phyloP scores from a whole-genome alignment of 352 stramenopile species.

The Peronosclerospora sorghi region DNA sequence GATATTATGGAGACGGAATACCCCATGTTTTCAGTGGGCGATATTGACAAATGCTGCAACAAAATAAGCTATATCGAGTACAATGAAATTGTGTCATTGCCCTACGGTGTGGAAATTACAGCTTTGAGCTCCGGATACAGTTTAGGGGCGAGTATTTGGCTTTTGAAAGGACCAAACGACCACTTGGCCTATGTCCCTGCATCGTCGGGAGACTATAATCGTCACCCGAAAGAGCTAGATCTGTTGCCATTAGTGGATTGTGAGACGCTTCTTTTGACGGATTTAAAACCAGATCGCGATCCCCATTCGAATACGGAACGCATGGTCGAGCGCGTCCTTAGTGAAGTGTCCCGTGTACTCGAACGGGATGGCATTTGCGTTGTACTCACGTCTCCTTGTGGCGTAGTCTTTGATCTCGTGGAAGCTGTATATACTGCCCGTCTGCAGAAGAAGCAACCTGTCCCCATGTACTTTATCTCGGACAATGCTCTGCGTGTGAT shows the following conservation, averaged over 20 bases:
- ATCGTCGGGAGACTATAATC: constrained; percentile 72
- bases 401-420: constrained; percentile 71
- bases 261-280: constrained; percentile 66
- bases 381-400: constrained; percentile 40
- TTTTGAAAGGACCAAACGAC: constrained; percentile 59
- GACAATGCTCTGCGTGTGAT: constrained; percentile 36
- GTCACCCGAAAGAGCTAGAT: constrained; percentile 76
- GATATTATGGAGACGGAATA: constrained; percentile 15
- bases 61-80: constrained; percentile 51
- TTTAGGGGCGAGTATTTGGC: constrained; percentile 59
- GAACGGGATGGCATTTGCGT: constrained; percentile 63
- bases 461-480: constrained; percentile 62
- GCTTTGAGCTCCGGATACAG: constrained; percentile 65
- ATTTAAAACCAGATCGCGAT: constrained; percentile 65
- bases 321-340: constrained; percentile 60
- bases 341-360: constrained; percentile 40
- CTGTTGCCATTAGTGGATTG: constrained; percentile 62
- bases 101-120: constrained; percentile 64
- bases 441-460: constrained; percentile 31
- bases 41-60: constrained; percentile 33
- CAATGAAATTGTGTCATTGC: constrained; percentile 36
- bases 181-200: constrained; percentile 63
- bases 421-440: constrained; percentile 53
- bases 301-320: constrained; percentile 58
- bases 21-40: constrained; percentile 31